phyloP scores from a whole-genome alignment of 163 green algal species.

The Volvox carteri region DNA sequence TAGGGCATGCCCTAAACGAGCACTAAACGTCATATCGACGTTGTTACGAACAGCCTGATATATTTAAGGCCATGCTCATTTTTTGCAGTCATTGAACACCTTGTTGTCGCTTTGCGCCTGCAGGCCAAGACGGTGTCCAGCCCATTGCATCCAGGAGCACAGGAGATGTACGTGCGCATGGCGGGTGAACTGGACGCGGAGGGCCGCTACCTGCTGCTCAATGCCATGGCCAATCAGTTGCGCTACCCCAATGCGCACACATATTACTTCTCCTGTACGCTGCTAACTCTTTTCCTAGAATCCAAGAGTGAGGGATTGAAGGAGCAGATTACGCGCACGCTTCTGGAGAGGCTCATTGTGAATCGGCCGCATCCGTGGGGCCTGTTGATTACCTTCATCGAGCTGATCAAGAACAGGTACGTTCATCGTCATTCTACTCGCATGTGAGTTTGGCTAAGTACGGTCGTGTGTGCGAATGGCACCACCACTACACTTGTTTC shows the following conservation, averaged over 20 bases:
- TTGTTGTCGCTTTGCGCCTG: too few species aligned
- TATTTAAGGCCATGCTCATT: too few species aligned
- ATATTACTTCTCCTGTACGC: conserved; percentile 96
- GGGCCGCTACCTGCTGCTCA: conserved; percentile 93
- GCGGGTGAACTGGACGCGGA: conserved; percentile 76
- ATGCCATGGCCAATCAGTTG: conserved; percentile 98
- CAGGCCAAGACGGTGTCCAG: conserved; percentile 52
- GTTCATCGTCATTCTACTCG: too few species aligned
- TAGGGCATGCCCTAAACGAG: too few species aligned
- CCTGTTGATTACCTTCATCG: conserved; percentile 99
- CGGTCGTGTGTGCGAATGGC: too few species aligned
- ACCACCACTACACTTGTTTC: too few species aligned
- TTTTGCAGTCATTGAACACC: too few species aligned
- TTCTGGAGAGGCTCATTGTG: conserved; percentile 98
- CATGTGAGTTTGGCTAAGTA: too few species aligned
- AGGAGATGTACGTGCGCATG: conserved; percentile 83
- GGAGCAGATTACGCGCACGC: conserved; percentile 96
- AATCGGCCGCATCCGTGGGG: conserved; percentile 96
- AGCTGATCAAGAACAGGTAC: conserved; percentile 98
- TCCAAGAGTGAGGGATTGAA: conserved; percentile 72
- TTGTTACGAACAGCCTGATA: too few species aligned
- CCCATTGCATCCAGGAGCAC: conserved; percentile 59
- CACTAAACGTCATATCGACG: too few species aligned
- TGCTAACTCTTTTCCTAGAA: conserved; percentile 96
- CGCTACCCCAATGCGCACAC: conserved; percentile 98